Conservation (phyloP, 305 asterid species). For the Withania somnifera region DNA sequence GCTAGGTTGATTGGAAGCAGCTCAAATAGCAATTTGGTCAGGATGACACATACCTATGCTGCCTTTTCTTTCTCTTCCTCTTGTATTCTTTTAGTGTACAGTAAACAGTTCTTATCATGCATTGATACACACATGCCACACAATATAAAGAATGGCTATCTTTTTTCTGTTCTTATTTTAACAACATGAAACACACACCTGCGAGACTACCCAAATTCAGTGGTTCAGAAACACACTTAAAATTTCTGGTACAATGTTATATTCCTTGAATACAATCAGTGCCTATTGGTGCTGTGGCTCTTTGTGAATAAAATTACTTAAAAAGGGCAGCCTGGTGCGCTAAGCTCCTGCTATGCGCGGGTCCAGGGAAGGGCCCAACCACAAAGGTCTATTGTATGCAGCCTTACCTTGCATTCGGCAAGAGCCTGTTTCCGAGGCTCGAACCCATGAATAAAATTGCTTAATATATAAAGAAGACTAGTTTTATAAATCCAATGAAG, state of each 20-base stretch:
- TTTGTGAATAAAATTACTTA: background rate
- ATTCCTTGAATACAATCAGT: background rate
- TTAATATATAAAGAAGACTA: background rate
- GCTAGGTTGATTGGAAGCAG: background rate
- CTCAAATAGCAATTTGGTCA: background rate
- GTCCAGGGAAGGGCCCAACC: too few relatives aligned
- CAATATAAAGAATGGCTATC: background rate
- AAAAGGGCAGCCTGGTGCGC: too few relatives aligned
- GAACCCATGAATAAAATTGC: background rate
- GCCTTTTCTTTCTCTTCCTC: background rate
- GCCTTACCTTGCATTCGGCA: too few relatives aligned
- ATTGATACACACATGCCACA: background rate
- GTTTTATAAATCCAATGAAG: background rate
- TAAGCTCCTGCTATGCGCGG: too few relatives aligned
- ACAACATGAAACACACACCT: background rate
- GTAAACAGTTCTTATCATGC: background rate
- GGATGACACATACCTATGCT: background rate
- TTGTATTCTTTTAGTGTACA: background rate
- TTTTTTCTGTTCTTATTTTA: background rate
- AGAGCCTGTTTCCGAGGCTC: too few relatives aligned
- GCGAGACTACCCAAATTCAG: background rate
- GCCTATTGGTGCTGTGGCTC: background rate
- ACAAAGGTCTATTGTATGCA: too few relatives aligned
- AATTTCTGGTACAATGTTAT: background rate
- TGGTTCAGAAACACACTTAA: background rate